These are phyloP conservation scores for Megacollybia marginata DNA, from an alignment of 768 basidiomycete genomes.

Conservation along the genomic window DNA sequence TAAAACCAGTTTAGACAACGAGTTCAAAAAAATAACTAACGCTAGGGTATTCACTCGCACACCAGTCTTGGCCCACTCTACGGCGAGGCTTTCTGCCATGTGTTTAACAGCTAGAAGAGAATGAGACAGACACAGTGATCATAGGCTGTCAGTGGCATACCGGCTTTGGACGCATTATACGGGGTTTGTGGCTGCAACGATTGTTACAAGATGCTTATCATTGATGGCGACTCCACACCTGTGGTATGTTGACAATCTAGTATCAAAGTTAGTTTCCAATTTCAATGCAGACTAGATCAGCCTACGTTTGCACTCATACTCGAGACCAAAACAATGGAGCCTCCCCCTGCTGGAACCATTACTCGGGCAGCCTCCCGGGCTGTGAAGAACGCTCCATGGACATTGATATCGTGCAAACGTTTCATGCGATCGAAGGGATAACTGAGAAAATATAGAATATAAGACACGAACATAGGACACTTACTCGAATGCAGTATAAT, in stretches of 20 bases:
- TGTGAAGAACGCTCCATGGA: constrained; percentile 93
- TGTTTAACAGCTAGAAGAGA: constrained; percentile 73
- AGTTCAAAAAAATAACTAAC: constrained; percentile 1
- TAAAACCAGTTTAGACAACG: constrained; percentile 1
- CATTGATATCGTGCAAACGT: constrained; percentile 85
- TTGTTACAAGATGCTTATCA: neutral
- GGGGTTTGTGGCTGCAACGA: constrained; percentile 72
- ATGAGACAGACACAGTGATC: constrained; percentile 5
- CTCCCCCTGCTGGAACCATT: constrained; percentile 79
- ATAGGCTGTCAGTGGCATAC: constrained; percentile 25
- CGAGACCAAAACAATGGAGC: constrained; percentile 79
- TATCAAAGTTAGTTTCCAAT: constrained; percentile 8
- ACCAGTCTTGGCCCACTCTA: constrained; percentile 91
- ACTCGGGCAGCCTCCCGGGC: constrained; percentile 89
- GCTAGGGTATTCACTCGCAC: constrained; percentile 61
- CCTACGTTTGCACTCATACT: constrained; percentile 88
- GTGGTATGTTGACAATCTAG: constrained; percentile 85
- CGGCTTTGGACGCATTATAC: constrained; percentile 94
- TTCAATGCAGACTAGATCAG: constrained; percentile 6
- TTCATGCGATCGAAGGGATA: constrained; percentile 85
- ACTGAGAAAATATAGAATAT: constrained; percentile 24
- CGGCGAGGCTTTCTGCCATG: constrained; percentile 86
- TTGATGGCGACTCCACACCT: constrained; percentile 33
- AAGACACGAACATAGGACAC: constrained; percentile 11
- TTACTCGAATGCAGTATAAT: constrained; percentile 81